These are phyloP conservation scores for Podila epicladia DNA, from an alignment of 192 early-diverging fungal genomes.

Conservation along the genomic window DNA sequence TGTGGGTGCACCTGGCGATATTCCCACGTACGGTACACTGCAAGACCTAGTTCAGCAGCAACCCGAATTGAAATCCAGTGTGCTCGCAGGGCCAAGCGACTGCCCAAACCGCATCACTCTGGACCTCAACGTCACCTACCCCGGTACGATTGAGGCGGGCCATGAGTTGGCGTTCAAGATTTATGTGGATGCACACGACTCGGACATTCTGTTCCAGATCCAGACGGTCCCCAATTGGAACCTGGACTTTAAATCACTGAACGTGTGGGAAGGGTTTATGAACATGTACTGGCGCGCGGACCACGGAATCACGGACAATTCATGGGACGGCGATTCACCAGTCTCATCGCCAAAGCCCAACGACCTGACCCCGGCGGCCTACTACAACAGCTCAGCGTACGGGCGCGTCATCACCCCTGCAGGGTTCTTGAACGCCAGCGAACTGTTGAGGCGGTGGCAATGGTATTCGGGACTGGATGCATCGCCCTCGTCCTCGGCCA, in stretches of 20 bases:
- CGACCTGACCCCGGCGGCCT: not conserved
- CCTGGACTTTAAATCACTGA: slow-evolving; percentile 24
- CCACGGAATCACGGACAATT: slow-evolving; percentile 31
- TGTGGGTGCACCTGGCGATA: slow-evolving; percentile 13
- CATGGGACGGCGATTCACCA: slow-evolving; percentile 20
- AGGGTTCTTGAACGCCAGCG: slow-evolving; percentile 16
- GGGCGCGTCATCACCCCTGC: slow-evolving; percentile 10
- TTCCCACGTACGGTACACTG: slow-evolving; percentile 23
- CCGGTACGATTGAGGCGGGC: slow-evolving; percentile 5
- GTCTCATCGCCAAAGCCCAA: slow-evolving; percentile 16
- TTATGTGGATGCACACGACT: slow-evolving; percentile 26
- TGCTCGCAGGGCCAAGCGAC: not conserved
- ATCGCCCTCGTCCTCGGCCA: slow-evolving; percentile 22
- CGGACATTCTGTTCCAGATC: slow-evolving; percentile 34
- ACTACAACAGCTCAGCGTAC: not conserved
- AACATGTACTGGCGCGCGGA: slow-evolving; percentile 50
- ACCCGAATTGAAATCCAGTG: slow-evolving; percentile 10
- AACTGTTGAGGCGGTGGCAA: slow-evolving; percentile 26
- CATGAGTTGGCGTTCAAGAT: slow-evolving; percentile 33
- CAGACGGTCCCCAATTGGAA: slow-evolving; percentile 1
- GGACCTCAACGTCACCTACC: not conserved
- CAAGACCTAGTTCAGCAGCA: slow-evolving; percentile 24
- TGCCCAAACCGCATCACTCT: slow-evolving; percentile 16
- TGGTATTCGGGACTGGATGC: slow-evolving; percentile 32
- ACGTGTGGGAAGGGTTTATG: slow-evolving; percentile 52